phyloP scores from a whole-genome alignment of 2,329 filamentous ascomycete species.

The Harringtonia aguacate region DNA sequence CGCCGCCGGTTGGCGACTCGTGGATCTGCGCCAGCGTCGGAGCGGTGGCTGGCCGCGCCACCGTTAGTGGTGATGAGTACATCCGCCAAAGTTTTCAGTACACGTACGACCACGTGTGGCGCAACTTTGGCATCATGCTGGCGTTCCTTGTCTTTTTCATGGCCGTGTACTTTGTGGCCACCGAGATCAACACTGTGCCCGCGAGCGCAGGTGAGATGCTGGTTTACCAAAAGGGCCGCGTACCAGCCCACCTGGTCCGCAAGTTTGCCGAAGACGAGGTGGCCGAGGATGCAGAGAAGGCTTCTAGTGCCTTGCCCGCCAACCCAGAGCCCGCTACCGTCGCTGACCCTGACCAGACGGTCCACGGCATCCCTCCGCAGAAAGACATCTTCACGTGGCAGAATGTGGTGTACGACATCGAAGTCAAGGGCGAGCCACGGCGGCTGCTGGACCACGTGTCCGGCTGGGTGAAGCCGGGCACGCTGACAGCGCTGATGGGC shows the following conservation, averaged over 20 bases:
- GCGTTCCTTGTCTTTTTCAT: constrained; percentile 50
- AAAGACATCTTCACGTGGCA: constrained; percentile 80
- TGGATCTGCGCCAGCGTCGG: constrained; percentile 50
- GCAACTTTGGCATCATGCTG: constrained; percentile 52
- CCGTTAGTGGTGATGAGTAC: constrained; percentile 49
- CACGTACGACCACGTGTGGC: constrained; percentile 49
- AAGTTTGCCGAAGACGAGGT: constrained; percentile 20
- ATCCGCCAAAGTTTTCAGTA: constrained; percentile 46
- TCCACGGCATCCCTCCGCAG: constrained; percentile 32
- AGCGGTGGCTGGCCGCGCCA: constrained; percentile 36
- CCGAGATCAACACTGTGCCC: constrained; percentile 28
- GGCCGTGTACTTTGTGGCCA: constrained; percentile 31
- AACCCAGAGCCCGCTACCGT: neutral
- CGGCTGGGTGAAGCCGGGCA: constrained; percentile 89
- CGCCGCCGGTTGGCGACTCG: constrained; percentile 22
- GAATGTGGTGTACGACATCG: constrained; percentile 64
- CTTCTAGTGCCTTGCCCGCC: neutral
- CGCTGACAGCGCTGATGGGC: constrained; percentile 84
- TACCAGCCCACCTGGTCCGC: constrained; percentile 56
- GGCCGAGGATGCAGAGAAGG: neutral
- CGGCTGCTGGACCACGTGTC: constrained; percentile 77
- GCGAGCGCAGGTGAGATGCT: constrained; percentile 1
- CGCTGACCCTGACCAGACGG: neutral
- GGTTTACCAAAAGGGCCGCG: constrained; percentile 17
- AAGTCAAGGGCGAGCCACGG: constrained; percentile 67